Evolutionary conservation across 2,329 filamentous ascomycete genomes (phyloP).

Genomic region (Clonostachys solani): DNA sequence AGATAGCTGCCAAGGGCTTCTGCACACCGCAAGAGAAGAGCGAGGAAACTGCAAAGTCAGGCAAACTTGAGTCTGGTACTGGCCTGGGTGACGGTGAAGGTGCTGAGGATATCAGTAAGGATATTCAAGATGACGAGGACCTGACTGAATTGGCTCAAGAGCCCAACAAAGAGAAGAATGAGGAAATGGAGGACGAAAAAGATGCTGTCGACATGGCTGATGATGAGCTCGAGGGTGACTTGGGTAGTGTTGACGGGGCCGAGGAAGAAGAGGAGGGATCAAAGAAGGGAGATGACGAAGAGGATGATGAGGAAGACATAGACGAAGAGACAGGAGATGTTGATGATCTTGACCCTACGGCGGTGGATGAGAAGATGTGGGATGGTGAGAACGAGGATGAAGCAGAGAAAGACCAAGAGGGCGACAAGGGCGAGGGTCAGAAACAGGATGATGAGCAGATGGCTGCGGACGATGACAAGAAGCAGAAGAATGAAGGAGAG

Average conservation of each 20-base stretch:
- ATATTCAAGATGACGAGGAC: slow-evolving; percentile 91
- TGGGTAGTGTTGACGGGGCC: slow-evolving; percentile 60
- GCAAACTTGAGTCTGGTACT: slow-evolving; percentile 85
- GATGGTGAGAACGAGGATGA: slow-evolving; percentile 79
- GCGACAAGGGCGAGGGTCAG: slow-evolving; percentile 66
- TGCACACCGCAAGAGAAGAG: slow-evolving; percentile 83
- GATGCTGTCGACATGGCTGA: slow-evolving; percentile 91
- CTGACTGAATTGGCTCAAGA: slow-evolving; percentile 88
- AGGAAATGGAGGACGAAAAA: slow-evolving; percentile 73
- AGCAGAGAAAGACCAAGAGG: slow-evolving; percentile 77
- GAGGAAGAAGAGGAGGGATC: slow-evolving; percentile 58
- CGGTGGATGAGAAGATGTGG: slow-evolving; percentile 99
- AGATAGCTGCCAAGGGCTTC: slow-evolving; percentile 81
- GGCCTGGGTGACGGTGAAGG: slow-evolving; percentile 94
- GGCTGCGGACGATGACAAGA: slow-evolving; percentile 24
- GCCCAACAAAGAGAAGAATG: slow-evolving; percentile 59
- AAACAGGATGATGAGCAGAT: slow-evolving; percentile 61
- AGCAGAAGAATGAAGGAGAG: slow-evolving; percentile 24
- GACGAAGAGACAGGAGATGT: slow-evolving; percentile 90
- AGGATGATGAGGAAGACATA: slow-evolving; percentile 67
- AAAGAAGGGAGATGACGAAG: slow-evolving; percentile 58
- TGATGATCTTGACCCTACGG: slow-evolving; percentile 82
- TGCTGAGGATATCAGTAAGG: slow-evolving; percentile 96
- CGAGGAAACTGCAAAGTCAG: slow-evolving; percentile 54
- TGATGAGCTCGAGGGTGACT: slow-evolving; percentile 85